Evolutionary conservation across 164 flowering plant species (phyloP).

Genomic region (Vitis vinifera): ASM3070453v1 NC_081815.1:13008001-13008500

Average conservation of each 20-base stretch:
- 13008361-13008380: conserved; percentile 13
- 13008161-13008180: no score
- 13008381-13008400: background rate
- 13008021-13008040: no score
- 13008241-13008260: conserved; percentile 11
- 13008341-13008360: conserved; percentile 4
- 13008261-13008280: conserved; percentile 13
- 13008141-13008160: no score
- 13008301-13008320: conserved; percentile 15
- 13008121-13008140: no score
- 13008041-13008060: no score
- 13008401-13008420: no score
- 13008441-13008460: no score
- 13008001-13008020: no score
- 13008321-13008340: conserved; percentile 5
- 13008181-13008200: conserved; percentile 14
- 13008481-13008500: conserved; percentile 63
- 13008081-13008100: no score
- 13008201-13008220: conserved; percentile 15
- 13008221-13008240: conserved; percentile 14
- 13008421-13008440: no score
- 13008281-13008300: conserved; percentile 14
- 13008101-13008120: no score
- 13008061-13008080: no score
- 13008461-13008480: conserved; percentile 37